Base-by-base conservation (phyloP, 257 asterid species). In the Solanum peruvianum region DNA sequence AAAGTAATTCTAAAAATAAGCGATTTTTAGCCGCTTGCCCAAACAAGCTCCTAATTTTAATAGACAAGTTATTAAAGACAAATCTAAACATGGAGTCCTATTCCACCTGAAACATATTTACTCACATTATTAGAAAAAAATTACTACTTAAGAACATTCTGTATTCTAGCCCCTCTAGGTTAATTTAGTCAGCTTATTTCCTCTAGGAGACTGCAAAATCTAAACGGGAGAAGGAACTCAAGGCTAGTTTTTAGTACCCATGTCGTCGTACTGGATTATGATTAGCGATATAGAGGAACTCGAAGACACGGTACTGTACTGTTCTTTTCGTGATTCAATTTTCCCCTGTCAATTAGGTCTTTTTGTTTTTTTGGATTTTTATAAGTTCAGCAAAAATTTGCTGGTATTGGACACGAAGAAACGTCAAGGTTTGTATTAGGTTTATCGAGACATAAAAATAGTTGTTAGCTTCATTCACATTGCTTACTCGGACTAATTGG, bases 241-340 rank as follows among this genome's bases (percentile, higher is more conserved):
- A 71, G 6, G 25, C 78, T 71, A 62, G 58, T 52, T 70, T 87
- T 84, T 6, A 82, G 76, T 25, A 62, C 84, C 84, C 69, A 86
- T 87, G 91, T 86, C 92, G 37, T 60, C 86, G 78, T 70, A 89
- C 87, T 87, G 91, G 91, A 66, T 49, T 81, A 85, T 88, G 58
- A 87, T 73, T 83, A 86, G 86, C 73, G 90, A 86, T 76, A 90
- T 88, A 56, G 92, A 86, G 41, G 91, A 88, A 71, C 58, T 87
- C 49, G 92, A 87, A 88, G 72, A 88, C 87, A 89, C 91, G 93
- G 94, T 92, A 88, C 31, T 4, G 2, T 75, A 39, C 7, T 76
- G 14, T 20, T 33, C 78, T 33, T 70, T 71, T 71, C 8, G 7
- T 71, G 6, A 71, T 76, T 76, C 82, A 21, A 14, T 76, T 13